These are phyloP conservation scores for Teunomyces atbi DNA, from an alignment of 805 yeast genomes.

Conservation along the genomic window DNA sequence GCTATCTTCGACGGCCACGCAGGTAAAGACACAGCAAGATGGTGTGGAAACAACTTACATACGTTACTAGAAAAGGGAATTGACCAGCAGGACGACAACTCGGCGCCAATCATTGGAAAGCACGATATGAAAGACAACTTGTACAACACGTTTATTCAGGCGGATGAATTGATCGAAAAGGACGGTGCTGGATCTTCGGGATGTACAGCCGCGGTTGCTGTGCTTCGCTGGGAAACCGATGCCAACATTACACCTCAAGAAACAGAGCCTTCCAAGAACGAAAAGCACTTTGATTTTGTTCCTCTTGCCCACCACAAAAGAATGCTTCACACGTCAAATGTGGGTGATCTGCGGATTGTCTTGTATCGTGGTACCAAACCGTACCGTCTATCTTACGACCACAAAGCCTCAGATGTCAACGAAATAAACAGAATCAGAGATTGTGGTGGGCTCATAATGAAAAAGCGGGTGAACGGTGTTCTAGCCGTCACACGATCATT, in stretches of 20 bases:
- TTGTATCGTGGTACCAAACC: constrained; percentile 74
- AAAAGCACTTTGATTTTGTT: constrained; percentile 43
- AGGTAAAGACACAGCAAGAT: constrained; percentile 86
- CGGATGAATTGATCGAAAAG: constrained; percentile 66
- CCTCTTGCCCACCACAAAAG: constrained; percentile 56
- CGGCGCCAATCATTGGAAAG: constrained; percentile 18
- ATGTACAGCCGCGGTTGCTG: constrained; percentile 93
- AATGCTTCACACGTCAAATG: constrained; percentile 89
- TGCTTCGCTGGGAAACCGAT: constrained; percentile 74
- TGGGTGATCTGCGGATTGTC: constrained; percentile 88
- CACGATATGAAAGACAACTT: constrained; percentile 63
- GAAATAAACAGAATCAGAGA: constrained; percentile 75
- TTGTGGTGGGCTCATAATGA: constrained; percentile 84
- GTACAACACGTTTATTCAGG: constrained; percentile 66
- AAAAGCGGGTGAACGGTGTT: constrained; percentile 92
- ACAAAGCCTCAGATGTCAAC: constrained; percentile 79
- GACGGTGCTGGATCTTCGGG: constrained; percentile 76
- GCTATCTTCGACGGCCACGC: constrained; percentile 98
- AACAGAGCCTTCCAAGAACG: constrained; percentile 7
- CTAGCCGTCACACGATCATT: constrained; percentile 90
- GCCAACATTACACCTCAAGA: neutral
- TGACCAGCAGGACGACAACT: constrained; percentile 8
- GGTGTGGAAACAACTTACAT: constrained; percentile 90
- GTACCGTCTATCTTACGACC: constrained; percentile 83
- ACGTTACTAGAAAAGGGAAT: constrained; percentile 61